These are phyloP conservation scores for Aspergillus fischeri DNA, from an alignment of 2,329 filamentous ascomycete genomes.

Conservation along the genomic window DNA sequence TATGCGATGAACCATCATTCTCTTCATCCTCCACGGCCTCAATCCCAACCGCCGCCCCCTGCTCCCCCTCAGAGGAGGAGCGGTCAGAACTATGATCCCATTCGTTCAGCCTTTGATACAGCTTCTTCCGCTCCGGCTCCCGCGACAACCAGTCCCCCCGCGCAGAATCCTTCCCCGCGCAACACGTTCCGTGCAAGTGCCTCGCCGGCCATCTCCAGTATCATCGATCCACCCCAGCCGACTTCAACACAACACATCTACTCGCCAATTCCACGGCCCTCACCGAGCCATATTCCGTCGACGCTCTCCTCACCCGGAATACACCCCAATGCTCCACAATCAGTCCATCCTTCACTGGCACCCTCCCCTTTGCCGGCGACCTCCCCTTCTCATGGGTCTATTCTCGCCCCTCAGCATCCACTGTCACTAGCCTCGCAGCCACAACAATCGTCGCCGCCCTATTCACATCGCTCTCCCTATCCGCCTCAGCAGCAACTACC, in stretches of 20 bases:
- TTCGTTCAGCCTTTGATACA: slow-evolving; percentile 63
- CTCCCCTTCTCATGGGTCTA: slow-evolving; percentile 19
- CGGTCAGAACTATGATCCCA: slow-evolving; percentile 84
- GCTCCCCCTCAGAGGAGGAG: slow-evolving; percentile 54
- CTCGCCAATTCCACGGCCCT: slow-evolving; percentile 23
- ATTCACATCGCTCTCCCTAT: slow-evolving; percentile 23
- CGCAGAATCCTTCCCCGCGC: slow-evolving; percentile 47
- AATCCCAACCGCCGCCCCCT: slow-evolving; percentile 42
- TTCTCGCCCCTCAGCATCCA: slow-evolving; percentile 13
- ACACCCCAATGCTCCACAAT: slow-evolving; percentile 21
- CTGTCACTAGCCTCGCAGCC: slow-evolving; percentile 9
- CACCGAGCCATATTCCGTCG: slow-evolving; percentile 24
- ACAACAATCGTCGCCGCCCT: slow-evolving; percentile 18
- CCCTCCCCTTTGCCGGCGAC: slow-evolving; percentile 20
- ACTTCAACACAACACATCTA: slow-evolving; percentile 31
- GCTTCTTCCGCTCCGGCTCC: slow-evolving; percentile 35
- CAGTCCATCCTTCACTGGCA: slow-evolving; percentile 20
- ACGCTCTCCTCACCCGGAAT: slow-evolving; percentile 24
- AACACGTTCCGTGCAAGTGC: slow-evolving; percentile 67
- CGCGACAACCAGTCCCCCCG: slow-evolving; percentile 42
- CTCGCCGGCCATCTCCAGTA: slow-evolving; percentile 85
- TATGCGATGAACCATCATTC: slow-evolving; percentile 39
- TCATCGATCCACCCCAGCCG: slow-evolving; percentile 66
- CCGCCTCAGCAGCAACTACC: slow-evolving; percentile 20
- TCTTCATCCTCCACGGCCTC: slow-evolving; percentile 40